Evolutionary conservation across 345 rosid species (phyloP).

Genomic region (Aethionema arabicum): DNA sequence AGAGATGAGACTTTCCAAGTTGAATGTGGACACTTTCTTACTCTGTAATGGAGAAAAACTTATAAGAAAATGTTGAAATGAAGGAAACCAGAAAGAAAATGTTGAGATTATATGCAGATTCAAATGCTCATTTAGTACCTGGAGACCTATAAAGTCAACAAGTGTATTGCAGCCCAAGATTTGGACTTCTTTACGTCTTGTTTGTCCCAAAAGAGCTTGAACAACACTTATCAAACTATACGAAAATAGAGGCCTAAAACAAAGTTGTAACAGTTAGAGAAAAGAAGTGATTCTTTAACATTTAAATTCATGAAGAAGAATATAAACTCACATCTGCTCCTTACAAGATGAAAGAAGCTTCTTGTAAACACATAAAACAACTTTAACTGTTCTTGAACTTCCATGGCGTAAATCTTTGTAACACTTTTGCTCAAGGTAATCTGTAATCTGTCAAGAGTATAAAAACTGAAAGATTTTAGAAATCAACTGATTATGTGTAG

Average conservation of each 20-base stretch:
- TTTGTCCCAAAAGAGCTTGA: slow-evolving; percentile 78
- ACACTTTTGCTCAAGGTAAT: slow-evolving; percentile 65
- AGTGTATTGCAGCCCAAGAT: slow-evolving; percentile 70
- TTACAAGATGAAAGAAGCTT: slow-evolving; percentile 68
- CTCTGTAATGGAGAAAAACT: slow-evolving; percentile 44
- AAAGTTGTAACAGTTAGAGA: background rate
- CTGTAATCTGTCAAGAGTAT: slow-evolving; percentile 54
- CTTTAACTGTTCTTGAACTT: slow-evolving; percentile 69
- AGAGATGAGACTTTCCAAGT: slow-evolving; percentile 90
- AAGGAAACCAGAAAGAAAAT: background rate
- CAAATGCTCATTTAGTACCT: slow-evolving; percentile 48
- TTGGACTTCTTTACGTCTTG: slow-evolving; percentile 66
- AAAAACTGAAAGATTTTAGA: slow-evolving; percentile 31
- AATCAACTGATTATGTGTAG: slow-evolving; percentile 12
- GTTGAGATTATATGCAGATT: background rate
- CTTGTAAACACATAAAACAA: slow-evolving; percentile 64
- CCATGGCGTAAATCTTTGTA: slow-evolving; percentile 76
- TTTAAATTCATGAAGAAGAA: background rate
- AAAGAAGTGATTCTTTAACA: too few relatives aligned
- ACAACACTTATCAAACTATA: slow-evolving; percentile 73
- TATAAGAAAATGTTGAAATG: slow-evolving; percentile 25
- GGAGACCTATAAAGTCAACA: slow-evolving; percentile 74
- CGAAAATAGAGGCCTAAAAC: slow-evolving; percentile 88
- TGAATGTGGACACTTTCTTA: slow-evolving; percentile 73
- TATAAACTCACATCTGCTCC: slow-evolving; percentile 74